Base-by-base conservation (phyloP, 2,329 filamentous ascomycete species). In the Hypoxylon rubiginosum region DNA sequence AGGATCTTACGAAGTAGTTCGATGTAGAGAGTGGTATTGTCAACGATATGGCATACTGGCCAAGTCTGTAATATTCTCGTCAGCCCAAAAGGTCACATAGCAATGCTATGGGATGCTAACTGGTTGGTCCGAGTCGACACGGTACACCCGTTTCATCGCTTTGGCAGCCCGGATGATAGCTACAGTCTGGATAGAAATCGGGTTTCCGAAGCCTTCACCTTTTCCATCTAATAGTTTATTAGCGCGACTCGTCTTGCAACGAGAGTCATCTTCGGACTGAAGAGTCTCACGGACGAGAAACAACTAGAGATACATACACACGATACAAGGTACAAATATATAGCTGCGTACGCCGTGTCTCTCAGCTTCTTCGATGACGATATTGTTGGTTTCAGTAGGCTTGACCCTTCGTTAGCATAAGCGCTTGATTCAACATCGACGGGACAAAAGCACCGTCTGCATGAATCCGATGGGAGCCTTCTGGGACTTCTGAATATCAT, bases 301-400 rank as follows among this genome's bases (percentile, higher is more conserved):
- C 3, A 28, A 7, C 26, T 7, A 28, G 26, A 28, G 26, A 28
- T 28, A 28, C 8, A 48, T 70, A 79, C 79, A 86, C 13, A 87
- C 85, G 28, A 87, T 82, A 68, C 85, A 87, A 0, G 85, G 85
- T 0, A 75, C 76, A 71, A 87, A 86, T n/a, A 87, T 80, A 67
- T 87, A 87, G 61, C 79, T 82, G 30, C 76, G 77, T 2, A 87
- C 82, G 0, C 82, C 82, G 13, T 78, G 63, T 10, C 69, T 69
- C 24, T 83, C 80, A 5, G 79, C 78, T 5, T 77, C 73, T 17
- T 85, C 82, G 36, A 85, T 81, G 8, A 86, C 75, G 0, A 62
- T 72, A 39, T 75, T 78, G 62, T 85, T 86, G 7, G 80, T 77
- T 0, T 74, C 65, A 2, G 82, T 64, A 2, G 80, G 79, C 81